Percentiles rank a stretch among this genome's conserved stretches.
Evolutionary conservation across 1,139 yeast genomes (phyloP).

Genomic region (Hansenula sp.): DNA sequence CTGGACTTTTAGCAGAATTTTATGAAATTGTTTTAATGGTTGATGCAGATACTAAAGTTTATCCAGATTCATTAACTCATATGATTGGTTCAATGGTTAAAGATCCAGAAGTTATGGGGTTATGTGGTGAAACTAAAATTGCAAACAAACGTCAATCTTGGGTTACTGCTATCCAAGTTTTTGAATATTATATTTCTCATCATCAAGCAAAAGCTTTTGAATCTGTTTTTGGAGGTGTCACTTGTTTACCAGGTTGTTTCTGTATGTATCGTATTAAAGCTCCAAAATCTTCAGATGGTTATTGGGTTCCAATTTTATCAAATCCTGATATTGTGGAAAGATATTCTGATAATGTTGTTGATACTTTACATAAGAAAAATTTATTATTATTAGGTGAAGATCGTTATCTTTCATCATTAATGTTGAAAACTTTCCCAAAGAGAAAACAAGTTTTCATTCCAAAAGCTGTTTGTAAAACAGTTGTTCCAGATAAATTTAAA

Average conservation of each 20-base stretch:
- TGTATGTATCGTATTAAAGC: conserved; percentile 92
- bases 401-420: conserved; percentile 79
- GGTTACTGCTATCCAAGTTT: conserved; percentile 95
- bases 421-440: conserved; percentile 90
- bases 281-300: conserved; percentile 86
- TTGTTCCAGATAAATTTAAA: conserved; percentile 79
- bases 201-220: conserved; percentile 97
- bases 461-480: conserved; percentile 92
- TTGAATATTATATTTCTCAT: conserved; percentile 93
- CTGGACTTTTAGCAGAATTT: conserved; percentile 84
- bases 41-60: conserved; percentile 94
- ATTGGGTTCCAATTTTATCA: conserved; percentile 94
- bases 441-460: conserved; percentile 92
- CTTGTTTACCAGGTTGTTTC: conserved; percentile 98
- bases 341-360: conserved; percentile 84
- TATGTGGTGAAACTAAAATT: conserved; percentile 96
- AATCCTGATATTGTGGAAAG: conserved; percentile 96
- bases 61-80: conserved; percentile 86
- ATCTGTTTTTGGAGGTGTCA: conserved; percentile 93
- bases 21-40: conserved; percentile 91
- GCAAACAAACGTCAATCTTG: conserved; percentile 81
- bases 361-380: conserved; percentile 87
- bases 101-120: conserved; percentile 89
- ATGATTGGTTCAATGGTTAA: conserved; percentile 92
- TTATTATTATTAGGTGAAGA: conserved; percentile 90